Percentiles rank a stretch among this genome's conserved stretches.
Conservation (phyloP, 805 yeast genomes). For the Jamesozyma rosinii region DNA sequence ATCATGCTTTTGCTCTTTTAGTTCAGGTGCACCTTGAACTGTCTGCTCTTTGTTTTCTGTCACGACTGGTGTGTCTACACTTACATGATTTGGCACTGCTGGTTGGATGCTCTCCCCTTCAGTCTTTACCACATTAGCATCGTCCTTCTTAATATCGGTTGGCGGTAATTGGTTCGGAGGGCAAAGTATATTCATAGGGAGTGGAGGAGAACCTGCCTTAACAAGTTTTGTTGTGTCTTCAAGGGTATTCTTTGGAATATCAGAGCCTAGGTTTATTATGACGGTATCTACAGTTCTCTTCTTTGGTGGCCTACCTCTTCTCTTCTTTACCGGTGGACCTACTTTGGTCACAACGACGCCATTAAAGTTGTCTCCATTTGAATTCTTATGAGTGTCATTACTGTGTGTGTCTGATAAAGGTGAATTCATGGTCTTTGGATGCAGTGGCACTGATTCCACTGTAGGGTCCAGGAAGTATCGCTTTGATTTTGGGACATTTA, state of each 20-base stretch:
- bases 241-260: not conserved
- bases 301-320: conserved; percentile 31
- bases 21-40: not conserved
- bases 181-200: not conserved
- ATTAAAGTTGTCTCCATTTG: not conserved
- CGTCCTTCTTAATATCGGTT: not conserved
- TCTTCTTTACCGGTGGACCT: conserved; percentile 10
- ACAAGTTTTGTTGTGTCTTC: conserved; percentile 9
- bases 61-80: not conserved
- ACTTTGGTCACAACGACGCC: not conserved
- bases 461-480: conserved; percentile 27
- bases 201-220: not conserved
- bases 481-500: conserved; percentile 25
- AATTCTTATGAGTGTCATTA: not conserved
- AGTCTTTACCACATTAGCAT: not conserved
- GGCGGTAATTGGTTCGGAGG: not conserved
- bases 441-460: not conserved
- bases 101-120: too few relatives aligned
- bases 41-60: not conserved
- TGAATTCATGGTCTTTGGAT: too few relatives aligned
- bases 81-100: not conserved
- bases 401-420: too few relatives aligned
- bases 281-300: conserved; percentile 25
- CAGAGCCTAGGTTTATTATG: conserved; percentile 7
- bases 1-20: not conserved